Evolutionary conservation across 2,329 filamentous ascomycete genomes (phyloP).

Genomic region (Westerdykella aurantiaca): DNA sequence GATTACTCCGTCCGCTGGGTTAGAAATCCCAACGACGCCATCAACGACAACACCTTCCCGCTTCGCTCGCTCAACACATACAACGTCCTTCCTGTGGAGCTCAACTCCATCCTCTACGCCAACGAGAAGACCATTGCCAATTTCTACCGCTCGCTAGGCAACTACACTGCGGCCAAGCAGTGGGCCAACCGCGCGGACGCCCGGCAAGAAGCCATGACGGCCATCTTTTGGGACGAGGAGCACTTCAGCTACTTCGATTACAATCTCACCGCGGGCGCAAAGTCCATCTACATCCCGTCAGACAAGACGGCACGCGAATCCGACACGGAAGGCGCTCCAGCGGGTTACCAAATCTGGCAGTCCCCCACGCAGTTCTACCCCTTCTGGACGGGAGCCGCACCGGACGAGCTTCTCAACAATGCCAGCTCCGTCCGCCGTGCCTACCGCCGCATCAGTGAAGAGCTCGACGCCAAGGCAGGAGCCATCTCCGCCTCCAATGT

Average conservation of each 20-base stretch:
- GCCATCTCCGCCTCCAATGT: constrained; percentile 60
- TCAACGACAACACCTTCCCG: constrained; percentile 58
- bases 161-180: constrained; percentile 44
- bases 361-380: constrained; percentile 59
- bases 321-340: constrained; percentile 43
- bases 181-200: constrained; percentile 49
- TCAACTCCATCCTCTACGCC: constrained; percentile 63
- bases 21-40: constrained; percentile 52
- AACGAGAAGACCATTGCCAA: constrained; percentile 56
- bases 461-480: constrained; percentile 50
- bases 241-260: constrained; percentile 63
- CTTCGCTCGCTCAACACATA: constrained; percentile 57
- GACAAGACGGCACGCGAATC: constrained; percentile 38
- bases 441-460: constrained; percentile 49
- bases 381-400: constrained; percentile 64
- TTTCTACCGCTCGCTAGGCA: constrained; percentile 50
- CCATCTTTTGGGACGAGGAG: constrained; percentile 59
- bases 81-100: constrained; percentile 57
- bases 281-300: constrained; percentile 50
- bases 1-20: constrained; percentile 60
- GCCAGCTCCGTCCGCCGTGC: constrained; percentile 52
- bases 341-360: constrained; percentile 54
- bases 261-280: constrained; percentile 55
- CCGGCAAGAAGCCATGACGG: constrained; percentile 58
- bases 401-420: constrained; percentile 52